Base-by-base conservation (phyloP, 2,329 filamentous ascomycete species). In the Exophiala sp. region DNA sequence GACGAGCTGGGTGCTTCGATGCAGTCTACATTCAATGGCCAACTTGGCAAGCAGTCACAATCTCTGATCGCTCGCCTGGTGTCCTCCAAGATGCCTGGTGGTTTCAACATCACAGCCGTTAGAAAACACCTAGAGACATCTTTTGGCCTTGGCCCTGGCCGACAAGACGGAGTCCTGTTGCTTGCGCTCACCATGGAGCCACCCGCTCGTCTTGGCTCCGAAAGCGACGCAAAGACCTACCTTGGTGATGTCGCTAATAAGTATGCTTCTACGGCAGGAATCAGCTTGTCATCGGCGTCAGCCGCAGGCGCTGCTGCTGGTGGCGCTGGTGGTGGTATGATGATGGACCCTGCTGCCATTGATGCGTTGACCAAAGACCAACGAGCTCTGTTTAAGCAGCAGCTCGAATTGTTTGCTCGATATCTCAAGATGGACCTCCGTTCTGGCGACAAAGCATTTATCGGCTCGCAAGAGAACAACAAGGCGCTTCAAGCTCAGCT, bases 71-170 rank as follows among this genome's bases (percentile, higher is more conserved):
- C 94, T 46, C 87, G 94, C 64, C 79, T 99, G 70, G 94, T 99
- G 40, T 97, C 94, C 1, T 96, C 94, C 29, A 99, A 99, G 77
- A 99, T 99, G 94, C 94, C 94, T 44, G 94, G 92, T 77, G 94
- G 94, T 59, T 99, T 99, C 83, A 99, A 97, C 72, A 97, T 97
- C 71, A 97, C 92, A 67, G 82, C 90, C 10, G 89, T 95, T 43
- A 84, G 94, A 67, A 99, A 99, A 75, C 95, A 99, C 69, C 77
- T 99, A 41, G 92, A 96, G 76, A 90, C 88, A 12, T 83, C 90
- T 72, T 99, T 92, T 91, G 94, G 94, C 52, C 78, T 99, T 54
- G 89, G 80, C 3, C 69, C 86, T 20, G 94, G 94, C 24, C 83
- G 94, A 66, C 94, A 99, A 70, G 94, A 99, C 69, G 91, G 91